These are phyloP conservation scores for Crithidia expoeki DNA, from an alignment of 208 protist genomes.

Conservation along the genomic window DNA sequence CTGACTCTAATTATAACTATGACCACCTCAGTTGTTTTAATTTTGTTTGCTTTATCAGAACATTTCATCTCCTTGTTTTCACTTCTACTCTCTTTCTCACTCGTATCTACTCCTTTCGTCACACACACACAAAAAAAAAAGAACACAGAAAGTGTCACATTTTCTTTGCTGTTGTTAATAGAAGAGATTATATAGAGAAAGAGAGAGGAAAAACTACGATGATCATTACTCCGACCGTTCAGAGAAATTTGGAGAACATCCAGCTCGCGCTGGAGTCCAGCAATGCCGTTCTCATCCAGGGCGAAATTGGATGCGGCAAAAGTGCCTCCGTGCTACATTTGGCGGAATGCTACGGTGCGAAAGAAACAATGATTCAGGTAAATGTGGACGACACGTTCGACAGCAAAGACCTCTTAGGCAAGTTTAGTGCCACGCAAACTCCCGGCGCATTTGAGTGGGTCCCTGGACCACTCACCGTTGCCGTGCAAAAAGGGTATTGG, in stretches of 20 bases:
- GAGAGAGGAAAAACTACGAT: slow-evolving; percentile 34
- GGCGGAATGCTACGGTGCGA: slow-evolving; percentile 56
- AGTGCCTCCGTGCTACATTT: slow-evolving; percentile 70
- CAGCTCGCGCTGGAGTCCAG: slow-evolving; percentile 66
- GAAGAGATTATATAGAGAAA: not conserved
- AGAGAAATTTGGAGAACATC: slow-evolving; percentile 71
- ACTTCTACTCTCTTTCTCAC: no score
- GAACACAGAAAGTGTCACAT: no score
- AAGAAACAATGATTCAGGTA: slow-evolving; percentile 84
- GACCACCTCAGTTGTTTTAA: no score
- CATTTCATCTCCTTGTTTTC: no score
- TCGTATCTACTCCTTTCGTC: no score
- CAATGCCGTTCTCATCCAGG: slow-evolving; percentile 83
- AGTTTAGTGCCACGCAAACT: slow-evolving; percentile 97
- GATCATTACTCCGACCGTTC: slow-evolving; percentile 73
- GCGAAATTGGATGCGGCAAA: slow-evolving; percentile 87
- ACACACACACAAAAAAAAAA: no score
- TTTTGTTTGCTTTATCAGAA: no score
- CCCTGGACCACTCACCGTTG: slow-evolving; percentile 95
- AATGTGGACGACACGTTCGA: slow-evolving; percentile 99
- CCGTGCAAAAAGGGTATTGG: slow-evolving; percentile 96
- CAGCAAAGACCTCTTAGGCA: slow-evolving; percentile 98
- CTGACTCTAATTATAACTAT: no score
- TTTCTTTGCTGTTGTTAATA: no score
- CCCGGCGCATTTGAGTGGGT: slow-evolving; percentile 99